phyloP scores from a whole-genome alignment of 306 rosid genomes.

The Citrullus mucosospermus region DNA sequence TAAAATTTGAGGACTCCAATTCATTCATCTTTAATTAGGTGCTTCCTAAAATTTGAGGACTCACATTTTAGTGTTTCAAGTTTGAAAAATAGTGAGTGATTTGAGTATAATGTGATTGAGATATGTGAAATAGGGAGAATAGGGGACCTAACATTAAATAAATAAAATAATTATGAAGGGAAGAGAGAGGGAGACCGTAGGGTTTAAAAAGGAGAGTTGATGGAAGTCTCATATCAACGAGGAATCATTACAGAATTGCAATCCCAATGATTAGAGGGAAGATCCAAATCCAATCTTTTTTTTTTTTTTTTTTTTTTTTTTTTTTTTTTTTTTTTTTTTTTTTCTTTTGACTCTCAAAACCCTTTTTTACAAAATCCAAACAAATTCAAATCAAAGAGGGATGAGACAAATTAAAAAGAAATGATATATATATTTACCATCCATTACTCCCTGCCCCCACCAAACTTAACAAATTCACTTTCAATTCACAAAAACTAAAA shows the following conservation, averaged over 20 bases:
- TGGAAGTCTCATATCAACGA: background rate
- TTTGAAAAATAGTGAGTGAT: too few relatives aligned
- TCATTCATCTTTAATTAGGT: too few relatives aligned
- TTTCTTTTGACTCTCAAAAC: background rate
- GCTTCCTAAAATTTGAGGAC: too few relatives aligned
- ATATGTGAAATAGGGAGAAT: too few relatives aligned
- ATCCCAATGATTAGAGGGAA: background rate
- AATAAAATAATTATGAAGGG: background rate
- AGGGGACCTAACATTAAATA: background rate
- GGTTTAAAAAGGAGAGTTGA: background rate
- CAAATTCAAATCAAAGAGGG: background rate
- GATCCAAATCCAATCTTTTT: background rate
- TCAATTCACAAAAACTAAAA: background rate
- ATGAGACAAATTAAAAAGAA: too few relatives aligned
- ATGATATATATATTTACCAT: background rate
- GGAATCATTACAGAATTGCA: background rate
- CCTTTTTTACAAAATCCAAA: background rate
- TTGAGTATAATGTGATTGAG: too few relatives aligned
- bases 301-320: background rate
- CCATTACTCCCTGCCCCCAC: too few relatives aligned
- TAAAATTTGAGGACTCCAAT: too few relatives aligned
- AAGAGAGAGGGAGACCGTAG: background rate
- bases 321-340: too few relatives aligned
- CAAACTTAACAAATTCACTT: background rate
- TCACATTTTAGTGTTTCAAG: too few relatives aligned